These are phyloP conservation scores for Colletotrichum tabaci DNA, from an alignment of 2,329 filamentous ascomycete species.

Conservation along the genomic window DNA sequence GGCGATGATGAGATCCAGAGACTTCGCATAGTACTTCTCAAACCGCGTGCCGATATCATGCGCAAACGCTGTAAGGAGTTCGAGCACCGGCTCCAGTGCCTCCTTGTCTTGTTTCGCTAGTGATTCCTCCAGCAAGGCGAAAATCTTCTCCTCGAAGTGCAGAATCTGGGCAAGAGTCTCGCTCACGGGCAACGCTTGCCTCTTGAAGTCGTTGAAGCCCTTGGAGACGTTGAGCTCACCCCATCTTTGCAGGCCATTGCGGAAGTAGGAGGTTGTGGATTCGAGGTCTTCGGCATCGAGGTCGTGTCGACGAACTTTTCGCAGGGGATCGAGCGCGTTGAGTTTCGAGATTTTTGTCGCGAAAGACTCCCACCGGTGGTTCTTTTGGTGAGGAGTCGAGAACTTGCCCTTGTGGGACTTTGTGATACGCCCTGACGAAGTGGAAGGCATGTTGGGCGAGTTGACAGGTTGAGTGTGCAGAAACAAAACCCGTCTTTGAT, in stretches of 20 bases:
- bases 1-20: slow-evolving; percentile 81
- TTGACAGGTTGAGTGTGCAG: slow-evolving; percentile 34
- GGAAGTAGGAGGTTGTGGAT: slow-evolving; percentile 88
- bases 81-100: slow-evolving; percentile 87
- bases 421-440: slow-evolving; percentile 76
- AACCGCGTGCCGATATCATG: slow-evolving; percentile 91
- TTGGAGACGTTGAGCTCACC: slow-evolving; percentile 90
- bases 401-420: slow-evolving; percentile 80
- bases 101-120: slow-evolving; percentile 85
- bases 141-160: slow-evolving; percentile 89
- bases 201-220: slow-evolving; percentile 82
- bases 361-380: slow-evolving; percentile 93
- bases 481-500: slow-evolving; percentile 36
- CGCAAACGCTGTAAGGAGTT: slow-evolving; percentile 93
- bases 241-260: slow-evolving; percentile 88
- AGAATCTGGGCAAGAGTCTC: slow-evolving; percentile 94
- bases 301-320: slow-evolving; percentile 87
- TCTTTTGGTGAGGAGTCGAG: slow-evolving; percentile 82
- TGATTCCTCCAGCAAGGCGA: slow-evolving; percentile 81
- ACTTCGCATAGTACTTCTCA: slow-evolving; percentile 86
- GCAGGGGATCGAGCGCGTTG: slow-evolving; percentile 90
- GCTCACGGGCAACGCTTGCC: slow-evolving; percentile 81
- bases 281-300: slow-evolving; percentile 85
- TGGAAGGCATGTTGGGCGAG: slow-evolving; percentile 69
- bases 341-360: slow-evolving; percentile 90